Percentiles rank a stretch among this genome's conserved stretches.
Conservation (phyloP, 2,329 filamentous ascomycete species). For the Trichophyton benhamiae region DNA sequence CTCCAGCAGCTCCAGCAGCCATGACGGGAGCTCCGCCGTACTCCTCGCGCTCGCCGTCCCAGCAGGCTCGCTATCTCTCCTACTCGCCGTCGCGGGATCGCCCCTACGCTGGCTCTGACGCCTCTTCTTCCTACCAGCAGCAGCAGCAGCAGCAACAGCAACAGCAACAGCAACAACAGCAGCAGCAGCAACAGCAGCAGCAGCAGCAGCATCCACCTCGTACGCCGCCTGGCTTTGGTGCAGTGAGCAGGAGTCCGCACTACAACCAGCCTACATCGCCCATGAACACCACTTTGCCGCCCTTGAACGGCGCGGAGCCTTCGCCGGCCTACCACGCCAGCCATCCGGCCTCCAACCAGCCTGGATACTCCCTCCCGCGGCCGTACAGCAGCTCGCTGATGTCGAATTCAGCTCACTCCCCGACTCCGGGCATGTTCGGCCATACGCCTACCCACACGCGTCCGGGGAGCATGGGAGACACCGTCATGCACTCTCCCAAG, state of each 20-base stretch:
- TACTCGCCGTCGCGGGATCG: conserved; percentile 34
- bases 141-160: conserved; percentile 17
- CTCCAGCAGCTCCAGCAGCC: conserved; percentile 14
- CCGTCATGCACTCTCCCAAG: conserved; percentile 30
- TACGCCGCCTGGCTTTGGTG: conserved; percentile 27
- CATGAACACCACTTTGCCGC: conserved; percentile 24
- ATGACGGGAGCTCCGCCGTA: conserved; percentile 36
- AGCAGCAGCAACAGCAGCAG: conserved; percentile 16
- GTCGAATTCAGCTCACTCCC: conserved; percentile 23
- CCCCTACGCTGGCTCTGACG: conserved; percentile 32
- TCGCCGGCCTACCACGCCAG: conserved; percentile 24
- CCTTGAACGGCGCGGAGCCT: conserved; percentile 29
- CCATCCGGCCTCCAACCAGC: conserved; percentile 14
- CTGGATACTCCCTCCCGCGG: conserved; percentile 25
- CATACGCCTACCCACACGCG: conserved; percentile 32
- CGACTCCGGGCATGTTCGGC: conserved; percentile 23
- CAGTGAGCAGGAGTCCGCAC: conserved; percentile 14
- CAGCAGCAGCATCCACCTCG: conserved; percentile 25
- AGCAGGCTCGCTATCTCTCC: conserved; percentile 30
- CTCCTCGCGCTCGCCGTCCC: conserved; percentile 34
- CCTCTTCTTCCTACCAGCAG: conserved; percentile 25
- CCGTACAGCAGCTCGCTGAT: conserved; percentile 26
- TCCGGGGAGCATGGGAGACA: conserved; percentile 26
- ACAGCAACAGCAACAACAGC: conserved; percentile 16
- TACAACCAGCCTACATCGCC: conserved; percentile 14